Percentiles rank a stretch among this genome's conserved stretches.
phyloP scores from a whole-genome alignment of 2,329 filamentous ascomycete genomes.

The Alternaria alternata region DNA sequence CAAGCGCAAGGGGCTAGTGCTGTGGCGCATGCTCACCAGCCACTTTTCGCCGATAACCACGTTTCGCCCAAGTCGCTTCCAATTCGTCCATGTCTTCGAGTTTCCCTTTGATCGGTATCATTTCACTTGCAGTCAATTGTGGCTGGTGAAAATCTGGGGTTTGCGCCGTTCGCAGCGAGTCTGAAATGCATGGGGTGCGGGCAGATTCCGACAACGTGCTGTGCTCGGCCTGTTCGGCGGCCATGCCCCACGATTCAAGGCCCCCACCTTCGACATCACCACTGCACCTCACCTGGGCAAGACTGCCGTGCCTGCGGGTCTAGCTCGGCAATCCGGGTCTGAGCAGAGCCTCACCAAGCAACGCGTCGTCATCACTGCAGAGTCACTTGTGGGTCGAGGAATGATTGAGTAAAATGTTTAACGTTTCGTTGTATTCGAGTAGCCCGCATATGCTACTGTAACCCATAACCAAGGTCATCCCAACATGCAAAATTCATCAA shows the following conservation, averaged over 20 bases:
- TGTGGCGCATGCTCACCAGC: not conserved
- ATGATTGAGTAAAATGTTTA: not conserved
- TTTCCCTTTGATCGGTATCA: not conserved
- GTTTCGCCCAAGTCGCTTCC: constrained; percentile 5
- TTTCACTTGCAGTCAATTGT: not conserved
- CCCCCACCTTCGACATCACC: constrained; percentile 18
- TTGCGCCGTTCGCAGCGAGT: not conserved
- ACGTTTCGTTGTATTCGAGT: constrained; percentile 5
- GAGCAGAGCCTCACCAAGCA: not conserved
- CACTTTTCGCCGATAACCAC: constrained; percentile 13
- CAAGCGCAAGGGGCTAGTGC: not conserved
- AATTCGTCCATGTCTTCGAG: not conserved
- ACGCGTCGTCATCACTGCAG: not conserved
- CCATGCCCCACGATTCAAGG: constrained; percentile 5
- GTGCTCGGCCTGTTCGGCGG: not conserved
- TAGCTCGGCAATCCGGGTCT: not conserved
- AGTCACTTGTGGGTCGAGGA: not conserved
- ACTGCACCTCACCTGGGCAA: constrained; percentile 4
- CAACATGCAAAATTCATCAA: constrained; percentile 17
- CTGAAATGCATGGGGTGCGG: constrained; percentile 2
- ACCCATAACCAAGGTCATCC: constrained; percentile 7
- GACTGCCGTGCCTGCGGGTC: constrained; percentile 5
- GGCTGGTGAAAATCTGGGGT: not conserved
- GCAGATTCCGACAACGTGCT: constrained; percentile 4
- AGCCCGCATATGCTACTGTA: constrained; percentile 9